Conservation (phyloP, 805 yeast species). For the Saccharomycopsis javanensis region DNA sequence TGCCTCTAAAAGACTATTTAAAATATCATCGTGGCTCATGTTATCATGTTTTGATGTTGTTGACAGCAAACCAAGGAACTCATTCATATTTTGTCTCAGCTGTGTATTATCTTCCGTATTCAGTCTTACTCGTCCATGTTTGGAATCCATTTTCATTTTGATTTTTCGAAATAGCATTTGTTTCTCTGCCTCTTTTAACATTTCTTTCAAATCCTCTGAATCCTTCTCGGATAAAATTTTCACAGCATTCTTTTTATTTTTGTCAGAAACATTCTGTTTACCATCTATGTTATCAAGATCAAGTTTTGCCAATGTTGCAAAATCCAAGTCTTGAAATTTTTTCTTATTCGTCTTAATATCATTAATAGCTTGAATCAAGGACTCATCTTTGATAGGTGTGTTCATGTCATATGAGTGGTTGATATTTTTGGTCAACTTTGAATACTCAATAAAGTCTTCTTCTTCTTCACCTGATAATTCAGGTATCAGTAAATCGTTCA, state of each 20-base stretch:
- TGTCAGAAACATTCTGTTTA: conserved; percentile 20
- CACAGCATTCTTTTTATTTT: conserved; percentile 8
- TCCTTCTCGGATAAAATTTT: conserved; percentile 21
- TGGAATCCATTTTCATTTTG: conserved; percentile 11
- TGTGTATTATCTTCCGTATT: conserved; percentile 6
- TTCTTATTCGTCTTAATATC: conserved; percentile 5
- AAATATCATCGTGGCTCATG: conserved; percentile 19
- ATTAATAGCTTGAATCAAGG: background rate
- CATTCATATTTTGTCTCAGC: background rate
- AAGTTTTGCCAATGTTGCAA: conserved; percentile 6
- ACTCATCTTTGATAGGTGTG: background rate
- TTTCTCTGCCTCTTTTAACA: conserved; percentile 22
- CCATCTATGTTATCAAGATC: conserved; percentile 21
- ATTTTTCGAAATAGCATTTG: conserved; percentile 20
- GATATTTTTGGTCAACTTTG: conserved; percentile 10
- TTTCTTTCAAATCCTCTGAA: conserved; percentile 19
- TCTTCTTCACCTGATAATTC: conserved; percentile 4
- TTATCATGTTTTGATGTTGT: conserved; percentile 11
- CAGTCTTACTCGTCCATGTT: conserved; percentile 4
- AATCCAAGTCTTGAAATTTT: background rate
- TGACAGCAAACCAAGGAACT: background rate
- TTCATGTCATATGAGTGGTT: background rate
- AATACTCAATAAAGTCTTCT: conserved; percentile 24
- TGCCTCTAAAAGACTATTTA: background rate
- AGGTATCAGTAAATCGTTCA: background rate